These are phyloP conservation scores for Solanum rostratum DNA, from an alignment of 257 asterid genomes.

Conservation along the genomic window DNA sequence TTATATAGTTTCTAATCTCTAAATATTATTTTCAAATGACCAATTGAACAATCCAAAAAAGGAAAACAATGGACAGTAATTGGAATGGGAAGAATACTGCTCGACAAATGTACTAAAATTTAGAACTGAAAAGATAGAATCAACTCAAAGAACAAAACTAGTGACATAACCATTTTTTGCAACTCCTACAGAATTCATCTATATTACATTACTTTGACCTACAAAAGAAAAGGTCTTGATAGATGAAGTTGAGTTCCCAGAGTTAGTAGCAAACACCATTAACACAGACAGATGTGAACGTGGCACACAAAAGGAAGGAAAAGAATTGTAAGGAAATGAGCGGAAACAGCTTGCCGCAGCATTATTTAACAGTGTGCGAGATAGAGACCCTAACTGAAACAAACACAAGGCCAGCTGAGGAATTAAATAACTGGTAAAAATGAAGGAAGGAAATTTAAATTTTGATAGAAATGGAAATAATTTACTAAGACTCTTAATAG, in stretches of 20 bases:
- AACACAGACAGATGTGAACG: neutral
- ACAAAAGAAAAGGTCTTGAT: neutral
- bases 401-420: slow-evolving; percentile 13
- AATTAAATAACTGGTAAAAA: slow-evolving; percentile 12
- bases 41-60: neutral
- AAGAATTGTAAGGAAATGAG: neutral
- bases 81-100: neutral
- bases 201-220: neutral
- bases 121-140: neutral
- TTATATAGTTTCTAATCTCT: neutral
- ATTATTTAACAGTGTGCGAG: neutral
- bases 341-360: slow-evolving; percentile 2
- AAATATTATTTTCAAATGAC: neutral
- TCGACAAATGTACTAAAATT: neutral
- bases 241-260: neutral
- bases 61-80: neutral
- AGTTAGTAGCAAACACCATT: neutral
- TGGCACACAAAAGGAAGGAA: neutral
- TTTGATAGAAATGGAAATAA: slow-evolving; percentile 17
- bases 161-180: neutral
- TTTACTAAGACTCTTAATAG: slow-evolving; percentile 10
- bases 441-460: slow-evolving; percentile 20
- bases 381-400: slow-evolving; percentile 1
- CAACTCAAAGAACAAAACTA: neutral
- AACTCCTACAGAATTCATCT: neutral